phyloP scores from a whole-genome alignment of 345 rosid genomes.

The Boechera divaricarpa region DNA sequence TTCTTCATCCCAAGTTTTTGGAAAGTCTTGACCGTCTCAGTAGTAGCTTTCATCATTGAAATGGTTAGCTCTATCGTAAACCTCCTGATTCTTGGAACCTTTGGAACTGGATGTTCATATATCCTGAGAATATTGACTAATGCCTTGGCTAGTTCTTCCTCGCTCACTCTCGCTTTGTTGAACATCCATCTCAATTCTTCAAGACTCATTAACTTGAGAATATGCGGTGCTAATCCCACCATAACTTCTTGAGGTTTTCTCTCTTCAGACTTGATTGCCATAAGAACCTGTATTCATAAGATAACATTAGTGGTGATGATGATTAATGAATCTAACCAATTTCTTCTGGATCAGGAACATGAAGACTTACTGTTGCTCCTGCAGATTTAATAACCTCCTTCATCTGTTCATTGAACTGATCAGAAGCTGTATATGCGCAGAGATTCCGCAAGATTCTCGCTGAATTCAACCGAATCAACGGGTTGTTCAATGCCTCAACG shows the following conservation, averaged over 20 bases:
- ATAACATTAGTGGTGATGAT: conserved; percentile 9
- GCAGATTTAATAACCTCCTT: conserved; percentile 56
- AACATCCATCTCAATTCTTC: conserved; percentile 60
- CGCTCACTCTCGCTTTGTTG: conserved; percentile 51
- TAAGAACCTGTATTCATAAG: conserved; percentile 62
- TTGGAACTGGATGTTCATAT: conserved; percentile 64
- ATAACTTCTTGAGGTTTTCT: conserved; percentile 74
- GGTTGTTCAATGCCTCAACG: conserved; percentile 52
- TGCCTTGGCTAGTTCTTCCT: conserved; percentile 56
- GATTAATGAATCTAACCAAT: conserved; percentile 1
- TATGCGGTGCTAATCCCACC: conserved; percentile 83
- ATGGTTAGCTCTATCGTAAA: conserved; percentile 81
- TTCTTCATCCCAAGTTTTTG: conserved; percentile 53
- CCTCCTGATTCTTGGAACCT: conserved; percentile 85
- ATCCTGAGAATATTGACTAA: conserved; percentile 61
- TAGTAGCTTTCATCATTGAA: conserved; percentile 67
- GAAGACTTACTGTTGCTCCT: conserved; percentile 62
- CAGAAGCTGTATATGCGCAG: conserved; percentile 58
- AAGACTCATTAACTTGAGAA: conserved; percentile 59
- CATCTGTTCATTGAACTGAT: conserved; percentile 51
- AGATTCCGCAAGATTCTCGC: conserved; percentile 77
- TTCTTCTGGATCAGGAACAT: conserved; percentile 14
- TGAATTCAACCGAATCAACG: conserved; percentile 61
- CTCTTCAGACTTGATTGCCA: conserved; percentile 57
- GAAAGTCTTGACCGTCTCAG: conserved; percentile 46